Evolutionary conservation across 2,329 filamentous ascomycete species (phyloP).

Genomic region (Fusarium proliferatum): DNA sequence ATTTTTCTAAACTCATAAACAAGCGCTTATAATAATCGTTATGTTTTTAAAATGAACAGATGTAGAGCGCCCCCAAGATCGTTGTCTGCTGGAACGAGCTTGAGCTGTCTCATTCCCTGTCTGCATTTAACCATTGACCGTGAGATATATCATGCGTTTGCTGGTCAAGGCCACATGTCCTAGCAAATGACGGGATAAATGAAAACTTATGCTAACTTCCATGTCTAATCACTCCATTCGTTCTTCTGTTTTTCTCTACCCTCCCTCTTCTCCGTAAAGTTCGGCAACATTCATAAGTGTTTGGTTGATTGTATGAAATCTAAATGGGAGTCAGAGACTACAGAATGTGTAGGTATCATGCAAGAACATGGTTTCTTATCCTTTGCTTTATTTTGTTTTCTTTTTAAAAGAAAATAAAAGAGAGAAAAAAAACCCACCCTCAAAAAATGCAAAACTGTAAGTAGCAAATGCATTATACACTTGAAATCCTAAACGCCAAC

Average conservation of each 20-base stretch:
- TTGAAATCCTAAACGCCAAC: background rate
- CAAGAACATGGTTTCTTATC: background rate
- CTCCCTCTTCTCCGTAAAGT: background rate
- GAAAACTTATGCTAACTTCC: background rate
- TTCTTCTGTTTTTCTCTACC: background rate
- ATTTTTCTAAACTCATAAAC: background rate
- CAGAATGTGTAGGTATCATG: background rate
- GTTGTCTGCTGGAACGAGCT: background rate
- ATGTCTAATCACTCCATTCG: background rate
- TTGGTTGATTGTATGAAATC: background rate
- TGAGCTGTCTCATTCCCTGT: background rate
- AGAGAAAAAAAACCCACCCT: too few relatives aligned
- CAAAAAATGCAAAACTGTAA: background rate
- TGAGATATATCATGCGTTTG: background rate
- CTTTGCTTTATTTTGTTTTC: background rate
- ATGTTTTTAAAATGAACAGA: background rate
- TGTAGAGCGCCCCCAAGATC: background rate
- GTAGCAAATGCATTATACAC: background rate
- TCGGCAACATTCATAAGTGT: background rate
- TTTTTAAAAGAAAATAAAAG: background rate
- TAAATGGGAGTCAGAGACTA: background rate
- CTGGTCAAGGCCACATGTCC: background rate
- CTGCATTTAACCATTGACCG: background rate
- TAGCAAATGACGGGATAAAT: background rate
- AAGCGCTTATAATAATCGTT: background rate